phyloP scores from a whole-genome alignment of 2,329 filamentous ascomycete genomes.

The Hirsutella rhossiliensis region DNA sequence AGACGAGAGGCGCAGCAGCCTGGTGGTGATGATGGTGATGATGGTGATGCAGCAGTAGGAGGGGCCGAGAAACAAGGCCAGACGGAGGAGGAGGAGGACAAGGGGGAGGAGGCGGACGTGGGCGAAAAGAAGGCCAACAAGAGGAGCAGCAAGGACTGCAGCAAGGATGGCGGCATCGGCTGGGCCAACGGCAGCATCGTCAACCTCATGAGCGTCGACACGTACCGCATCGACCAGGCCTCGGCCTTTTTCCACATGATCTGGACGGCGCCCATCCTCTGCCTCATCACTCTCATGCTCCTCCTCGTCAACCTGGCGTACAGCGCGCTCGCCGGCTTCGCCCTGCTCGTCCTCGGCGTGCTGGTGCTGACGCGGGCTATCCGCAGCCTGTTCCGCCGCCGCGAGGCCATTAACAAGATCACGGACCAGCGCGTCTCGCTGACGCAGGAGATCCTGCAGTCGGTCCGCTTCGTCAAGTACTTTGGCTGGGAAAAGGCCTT shows the following conservation, averaged over 20 bases:
- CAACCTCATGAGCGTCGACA: conserved; percentile 91
- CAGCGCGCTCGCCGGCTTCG: conserved; percentile 81
- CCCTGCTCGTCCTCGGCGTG: conserved; percentile 64
- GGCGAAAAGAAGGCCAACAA: background rate
- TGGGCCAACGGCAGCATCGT: conserved; percentile 90
- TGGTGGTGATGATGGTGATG: background rate
- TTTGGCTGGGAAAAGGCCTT: conserved; percentile 94
- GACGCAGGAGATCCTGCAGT: conserved; percentile 84
- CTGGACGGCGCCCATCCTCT: conserved; percentile 75
- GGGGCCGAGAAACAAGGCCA: conserved; percentile 14
- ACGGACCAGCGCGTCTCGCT: conserved; percentile 86
- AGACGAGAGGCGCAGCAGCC: background rate
- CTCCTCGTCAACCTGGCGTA: conserved; percentile 82
- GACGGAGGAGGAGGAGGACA: conserved; percentile 10
- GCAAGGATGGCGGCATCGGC: conserved; percentile 48
- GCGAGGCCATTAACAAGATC: conserved; percentile 78
- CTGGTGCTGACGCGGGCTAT: conserved; percentile 70
- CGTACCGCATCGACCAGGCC: conserved; percentile 82
- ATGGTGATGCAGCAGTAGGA: conserved; percentile 13
- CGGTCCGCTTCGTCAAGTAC: conserved; percentile 90
- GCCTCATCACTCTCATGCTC: conserved; percentile 66
- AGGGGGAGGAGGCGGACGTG: conserved; percentile 13
- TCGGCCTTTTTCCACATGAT: conserved; percentile 81
- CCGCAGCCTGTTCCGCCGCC: conserved; percentile 60
- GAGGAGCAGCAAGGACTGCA: conserved; percentile 18